Evolutionary conservation across 2,329 filamentous ascomycete species (phyloP), one percentile per base, ranked within the genome.

Genomic region (Fusarium sp.): DNA sequence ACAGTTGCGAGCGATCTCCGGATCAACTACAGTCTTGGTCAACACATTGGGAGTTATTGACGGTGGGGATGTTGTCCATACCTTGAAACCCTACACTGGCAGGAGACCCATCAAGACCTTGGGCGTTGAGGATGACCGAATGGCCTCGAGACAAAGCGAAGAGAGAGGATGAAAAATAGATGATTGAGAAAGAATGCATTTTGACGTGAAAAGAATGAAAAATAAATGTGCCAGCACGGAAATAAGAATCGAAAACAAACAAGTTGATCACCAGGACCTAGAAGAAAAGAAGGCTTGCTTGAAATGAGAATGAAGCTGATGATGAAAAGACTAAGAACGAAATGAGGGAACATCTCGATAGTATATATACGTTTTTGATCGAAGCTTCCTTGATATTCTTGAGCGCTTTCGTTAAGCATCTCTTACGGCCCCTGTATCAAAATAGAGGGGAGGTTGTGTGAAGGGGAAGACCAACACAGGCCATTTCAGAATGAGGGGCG

Each of bases 1-100:
- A 77, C 89, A 90, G 76, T 90, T 89, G 66, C 89, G 84, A 28
- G 89, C 86, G 70, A 89, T 83, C 58, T 78, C 78, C 40, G 83
- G 77, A 70, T 87, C 83, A 63, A 90, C 84, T 84, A 21, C 2
- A 4, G 2, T 26, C 15, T 4, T 31, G 17, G 36, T 69, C 45
- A 69, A 50, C 17, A 38, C 9, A 3, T 31, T 34, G 8, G 13
- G 2, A 1, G 46, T 38, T 7, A 22, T 3, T 1, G 15, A 24
- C 10, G 0, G 0, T 2, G 2, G 1, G 1, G 0, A 8, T 6
- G 11, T 10, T n/a, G 22, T 26, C 13, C 49, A n/a, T 42, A 83
- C 84, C 83, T 76, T 83, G 77, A 72, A 85, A 86, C n/a, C 83
- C 85, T 46, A 85, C 76, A 62, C 83, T 84, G 13, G 79, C 70